Evolutionary conservation across 768 basidiomycete species (phyloP), one percentile per base, ranked within the genome.

Genomic region (Agrocybe chaxingu): DNA sequence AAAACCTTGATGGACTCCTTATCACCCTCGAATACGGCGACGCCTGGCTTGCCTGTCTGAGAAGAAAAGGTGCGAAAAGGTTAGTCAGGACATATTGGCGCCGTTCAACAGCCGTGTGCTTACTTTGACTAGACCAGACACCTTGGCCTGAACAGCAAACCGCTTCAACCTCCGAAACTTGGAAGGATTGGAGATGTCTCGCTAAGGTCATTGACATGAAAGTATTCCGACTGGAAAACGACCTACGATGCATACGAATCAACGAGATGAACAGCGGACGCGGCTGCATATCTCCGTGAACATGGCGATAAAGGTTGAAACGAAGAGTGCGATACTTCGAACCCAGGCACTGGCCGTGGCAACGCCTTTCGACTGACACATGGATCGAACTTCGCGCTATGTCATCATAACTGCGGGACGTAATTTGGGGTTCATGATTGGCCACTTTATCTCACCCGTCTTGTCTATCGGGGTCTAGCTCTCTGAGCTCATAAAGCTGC

Each of bases 41-140:
- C 66, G 2, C 74, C 75, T 0, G 74, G 74, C 53, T 64, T 71
- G 5, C 75, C 73, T 47, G 61, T 70, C 71, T 76, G 47, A 7
- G 35, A 3, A 12, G 37, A 44, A 13, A 41, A 45, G 36, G 41
- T 13, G 16, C 37, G 10, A 13, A 4, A 7, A 11, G 36, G 3
- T 41, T 19, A 5, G 24, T 24, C 3, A 24, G 24, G 24, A 24
- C 24, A 24, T 16, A 16, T 24, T 24, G 5, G 5, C 24, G 24
- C 24, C 24, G 5, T 24, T 24, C 24, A 3, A 5, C 8, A 30
- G 38, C 6, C 18, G 7, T 11, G 8, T 24, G 42, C 41, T 2
- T 38, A 68, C 74, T 64, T 76, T 76, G 31, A 70, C 74, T 9
- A 73, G 60, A 12, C 75, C 75, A 7, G 71, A 74, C 24, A 77